These are phyloP conservation scores for Murraya koenigii DNA, from an alignment of 345 rosid species.

Conservation along the genomic window DNA sequence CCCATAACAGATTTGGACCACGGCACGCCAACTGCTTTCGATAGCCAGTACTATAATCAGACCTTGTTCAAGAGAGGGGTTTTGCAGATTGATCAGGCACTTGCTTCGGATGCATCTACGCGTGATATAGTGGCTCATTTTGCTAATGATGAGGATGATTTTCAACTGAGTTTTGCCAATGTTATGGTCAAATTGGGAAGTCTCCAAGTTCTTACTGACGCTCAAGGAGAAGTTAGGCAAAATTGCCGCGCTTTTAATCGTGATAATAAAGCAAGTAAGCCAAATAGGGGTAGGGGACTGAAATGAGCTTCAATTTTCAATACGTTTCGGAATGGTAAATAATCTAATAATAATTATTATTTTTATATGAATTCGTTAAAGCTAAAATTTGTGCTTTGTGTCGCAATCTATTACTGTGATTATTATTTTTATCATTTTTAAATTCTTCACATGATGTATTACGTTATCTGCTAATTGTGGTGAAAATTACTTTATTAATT, in stretches of 20 bases:
- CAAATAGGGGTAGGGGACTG: background rate
- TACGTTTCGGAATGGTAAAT: background rate
- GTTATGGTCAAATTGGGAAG: slow-evolving; percentile 64
- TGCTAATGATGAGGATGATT: slow-evolving; percentile 27
- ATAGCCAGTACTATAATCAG: slow-evolving; percentile 48
- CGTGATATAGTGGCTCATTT: slow-evolving; percentile 37
- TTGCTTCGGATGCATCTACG: slow-evolving; percentile 42
- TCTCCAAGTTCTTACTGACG: slow-evolving; percentile 44
- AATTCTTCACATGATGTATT: background rate
- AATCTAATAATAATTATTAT: background rate
- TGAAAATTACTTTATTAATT: background rate
- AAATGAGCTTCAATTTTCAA: background rate
- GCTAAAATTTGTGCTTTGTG: background rate
- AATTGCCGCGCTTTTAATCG: slow-evolving; percentile 54
- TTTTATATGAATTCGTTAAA: background rate
- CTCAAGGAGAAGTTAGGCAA: slow-evolving; percentile 55
- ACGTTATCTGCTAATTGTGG: background rate
- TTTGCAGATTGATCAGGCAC: slow-evolving; percentile 53
- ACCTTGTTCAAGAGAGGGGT: slow-evolving; percentile 44
- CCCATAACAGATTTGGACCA: slow-evolving; percentile 58
- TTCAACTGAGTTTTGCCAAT: slow-evolving; percentile 40
- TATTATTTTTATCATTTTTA: background rate
- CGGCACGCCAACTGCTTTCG: slow-evolving; percentile 39
- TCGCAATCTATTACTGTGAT: background rate
- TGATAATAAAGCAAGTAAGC: background rate